Evolutionary conservation across 331 rosid species (phyloP).

Genomic region (Telfairia occidentalis): DNA sequence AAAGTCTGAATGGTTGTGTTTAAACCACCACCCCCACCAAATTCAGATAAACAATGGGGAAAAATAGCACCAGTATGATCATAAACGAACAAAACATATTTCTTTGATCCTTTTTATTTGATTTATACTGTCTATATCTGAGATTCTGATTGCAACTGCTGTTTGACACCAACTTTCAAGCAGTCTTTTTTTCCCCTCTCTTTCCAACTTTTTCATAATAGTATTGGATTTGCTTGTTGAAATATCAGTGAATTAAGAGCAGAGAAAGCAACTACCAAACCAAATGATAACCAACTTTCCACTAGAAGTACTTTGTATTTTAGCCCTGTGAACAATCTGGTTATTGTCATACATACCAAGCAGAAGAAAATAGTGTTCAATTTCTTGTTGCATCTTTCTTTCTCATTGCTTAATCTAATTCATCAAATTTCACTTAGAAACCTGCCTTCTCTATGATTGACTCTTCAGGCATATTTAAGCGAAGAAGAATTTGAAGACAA

Average conservation of each 20-base stretch:
- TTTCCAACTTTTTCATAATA: background rate
- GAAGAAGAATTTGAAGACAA: conserved; percentile 64
- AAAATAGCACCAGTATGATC: background rate
- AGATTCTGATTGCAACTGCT: background rate
- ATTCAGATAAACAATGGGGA: background rate
- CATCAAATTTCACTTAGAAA: background rate
- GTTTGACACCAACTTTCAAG: background rate
- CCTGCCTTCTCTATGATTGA: conserved; percentile 19
- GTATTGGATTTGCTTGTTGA: background rate
- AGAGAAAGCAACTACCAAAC: background rate
- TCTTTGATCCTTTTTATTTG: background rate
- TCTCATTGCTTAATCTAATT: background rate
- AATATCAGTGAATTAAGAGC: background rate
- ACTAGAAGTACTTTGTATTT: background rate
- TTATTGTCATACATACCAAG: background rate
- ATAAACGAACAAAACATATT: background rate
- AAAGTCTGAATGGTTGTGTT: background rate
- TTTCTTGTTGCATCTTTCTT: background rate
- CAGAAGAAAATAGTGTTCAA: background rate
- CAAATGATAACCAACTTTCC: background rate
- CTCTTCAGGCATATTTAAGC: conserved; percentile 63
- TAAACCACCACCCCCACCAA: background rate
- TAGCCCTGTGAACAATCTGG: background rate
- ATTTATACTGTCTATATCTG: background rate
- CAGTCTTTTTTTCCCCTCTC: background rate